Percentiles rank a stretch among this genome's conserved stretches.
phyloP scores from a whole-genome alignment of 495 filamentous ascomycete genomes.

The Penicillium egyptiacum region DNA sequence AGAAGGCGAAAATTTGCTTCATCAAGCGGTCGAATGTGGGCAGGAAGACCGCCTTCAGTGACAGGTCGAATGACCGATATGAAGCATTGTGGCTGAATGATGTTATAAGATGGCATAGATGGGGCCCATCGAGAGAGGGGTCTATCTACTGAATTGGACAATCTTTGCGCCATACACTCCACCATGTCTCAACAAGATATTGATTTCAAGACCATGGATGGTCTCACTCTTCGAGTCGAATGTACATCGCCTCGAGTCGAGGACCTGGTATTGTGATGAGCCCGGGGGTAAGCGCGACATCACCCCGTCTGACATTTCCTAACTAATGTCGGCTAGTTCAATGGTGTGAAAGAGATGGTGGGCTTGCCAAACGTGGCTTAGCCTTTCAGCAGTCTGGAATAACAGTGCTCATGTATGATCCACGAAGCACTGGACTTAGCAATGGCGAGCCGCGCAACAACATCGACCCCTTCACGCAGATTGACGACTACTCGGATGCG shows the following conservation, averaged over 20 bases:
- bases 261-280: slow-evolving; percentile 41
- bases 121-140: too few relatives aligned
- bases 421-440: slow-evolving; percentile 37
- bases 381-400: slow-evolving; percentile 37
- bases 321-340: slow-evolving; percentile 36
- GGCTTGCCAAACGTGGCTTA: slow-evolving; percentile 24
- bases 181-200: neutral
- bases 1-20: too few relatives aligned
- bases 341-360: slow-evolving; percentile 44
- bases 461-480: slow-evolving; percentile 35
- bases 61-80: too few relatives aligned
- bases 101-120: slow-evolving; percentile 7
- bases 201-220: slow-evolving; percentile 40
- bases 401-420: slow-evolving; percentile 45
- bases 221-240: slow-evolving; percentile 10
- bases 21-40: too few relatives aligned
- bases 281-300: slow-evolving; percentile 32
- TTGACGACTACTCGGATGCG: slow-evolving; percentile 41
- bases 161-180: too few relatives aligned
- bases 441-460: slow-evolving; percentile 46
- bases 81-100: neutral
- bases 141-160: too few relatives aligned
- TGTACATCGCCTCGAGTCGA: slow-evolving; percentile 25
- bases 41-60: too few relatives aligned
- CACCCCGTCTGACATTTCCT: neutral